Conservation (phyloP, 1,284 basidiomycete species). For the Meripilus lineatus region DNA sequence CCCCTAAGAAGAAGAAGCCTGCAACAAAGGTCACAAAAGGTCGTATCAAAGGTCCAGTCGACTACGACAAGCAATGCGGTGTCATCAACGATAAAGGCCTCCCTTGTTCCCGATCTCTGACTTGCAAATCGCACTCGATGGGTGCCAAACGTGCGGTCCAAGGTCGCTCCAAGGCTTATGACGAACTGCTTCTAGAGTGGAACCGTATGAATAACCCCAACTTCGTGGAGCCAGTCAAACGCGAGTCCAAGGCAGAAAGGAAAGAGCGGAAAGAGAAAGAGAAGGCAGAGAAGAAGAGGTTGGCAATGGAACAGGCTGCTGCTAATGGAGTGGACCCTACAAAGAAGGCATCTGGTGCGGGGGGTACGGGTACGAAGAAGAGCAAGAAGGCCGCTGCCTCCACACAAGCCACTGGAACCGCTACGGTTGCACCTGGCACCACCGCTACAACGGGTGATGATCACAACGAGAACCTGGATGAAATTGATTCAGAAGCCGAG, state of each 20-base stretch:
- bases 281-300: constrained; percentile 68
- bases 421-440: constrained; percentile 21
- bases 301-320: constrained; percentile 60
- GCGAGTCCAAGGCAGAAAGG: constrained; percentile 76
- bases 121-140: constrained; percentile 98
- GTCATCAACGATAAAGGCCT: constrained; percentile 96
- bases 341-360: constrained; percentile 33
- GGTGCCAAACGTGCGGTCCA: constrained; percentile 91
- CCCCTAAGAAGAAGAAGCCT: constrained; percentile 74
- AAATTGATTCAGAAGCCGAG: constrained; percentile 76
- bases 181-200: constrained; percentile 89
- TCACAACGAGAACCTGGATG: constrained; percentile 70
- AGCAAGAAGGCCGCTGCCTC: constrained; percentile 31
- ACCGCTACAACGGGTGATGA: constrained; percentile 39
- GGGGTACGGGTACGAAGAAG: constrained; percentile 48
- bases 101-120: constrained; percentile 94
- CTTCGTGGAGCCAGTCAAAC: constrained; percentile 88
- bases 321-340: constrained; percentile 43
- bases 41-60: constrained; percentile 79
- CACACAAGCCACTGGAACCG: constrained; percentile 35
- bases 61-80: constrained; percentile 93
- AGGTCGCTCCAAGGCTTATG: constrained; percentile 83
- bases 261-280: constrained; percentile 77
- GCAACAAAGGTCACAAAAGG: constrained; percentile 68
- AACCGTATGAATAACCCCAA: constrained; percentile 90